Evolutionary conservation across 1,284 basidiomycete genomes (phyloP), one percentile per base, ranked within the genome.

Genomic region (Somion occarium): DNA sequence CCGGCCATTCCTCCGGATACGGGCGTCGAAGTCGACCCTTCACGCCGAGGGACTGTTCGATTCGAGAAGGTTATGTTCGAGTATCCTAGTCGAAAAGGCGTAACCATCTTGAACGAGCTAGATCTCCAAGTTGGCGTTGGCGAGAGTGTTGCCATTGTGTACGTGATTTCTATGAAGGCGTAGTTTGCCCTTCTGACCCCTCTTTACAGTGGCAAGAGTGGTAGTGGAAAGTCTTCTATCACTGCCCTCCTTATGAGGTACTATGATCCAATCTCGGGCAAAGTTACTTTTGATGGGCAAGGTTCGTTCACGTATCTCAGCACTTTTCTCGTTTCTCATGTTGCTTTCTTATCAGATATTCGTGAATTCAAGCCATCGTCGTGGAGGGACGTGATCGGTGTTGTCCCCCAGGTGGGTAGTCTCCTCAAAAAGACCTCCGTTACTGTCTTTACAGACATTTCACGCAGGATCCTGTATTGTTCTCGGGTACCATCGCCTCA

Each of bases 61-160:
- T 95, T 96, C 63, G 85, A 95, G 64, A 75, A 83, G 45, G 80
- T 97, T 34, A 72, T 75, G 15, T 98, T 97, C 64, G 84, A 89
- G 55, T 98, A 98, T 65, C 94, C 94, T 1, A 88, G 83, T 50
- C 78, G 94, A 23, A 82, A 78, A 52, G 87, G 86, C 34, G 85
- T 88, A 1, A 78, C 82, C 46, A 85, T 97, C 20, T 72, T 97
- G 50, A 83, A 89, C 54, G 80, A 88, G 12, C 83, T 96, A 57
- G 76, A 86, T 56, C 75, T 98, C 48, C 82, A 88, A 49, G 73
- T 97, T 54, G 74, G 79, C 37, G 82, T 87, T 19, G 94, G 93
- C 13, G 88, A 91, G 61, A 92, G 90, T 59, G 87, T 95, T 38
- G 94, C 93, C 2, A 85, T 98, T 47, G 94, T 98, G 87, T 93